Percentiles rank a stretch among this genome's conserved stretches.
phyloP scores from a whole-genome alignment of 2,329 filamentous ascomycete genomes.

The Nemania serpens region DNA sequence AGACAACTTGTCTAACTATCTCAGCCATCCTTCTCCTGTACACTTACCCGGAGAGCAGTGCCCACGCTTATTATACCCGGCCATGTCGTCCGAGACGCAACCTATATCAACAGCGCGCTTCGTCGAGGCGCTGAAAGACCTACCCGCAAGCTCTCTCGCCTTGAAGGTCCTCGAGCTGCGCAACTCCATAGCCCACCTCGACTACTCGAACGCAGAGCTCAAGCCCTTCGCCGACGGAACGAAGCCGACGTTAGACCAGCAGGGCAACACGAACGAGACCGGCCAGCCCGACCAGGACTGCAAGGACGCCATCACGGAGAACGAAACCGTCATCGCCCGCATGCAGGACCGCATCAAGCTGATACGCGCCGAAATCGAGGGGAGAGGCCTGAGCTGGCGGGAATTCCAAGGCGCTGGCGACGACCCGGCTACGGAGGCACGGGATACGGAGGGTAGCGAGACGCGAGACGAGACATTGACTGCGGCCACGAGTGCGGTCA shows the following conservation, averaged over 20 bases:
- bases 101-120: conserved; percentile 69
- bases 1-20: too few species aligned
- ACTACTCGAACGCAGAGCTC: conserved; percentile 75
- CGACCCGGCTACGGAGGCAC: conserved; percentile 19
- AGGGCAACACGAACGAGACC: conserved; percentile 23
- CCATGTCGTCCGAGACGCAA: conserved; percentile 65
- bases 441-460: neutral
- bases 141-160: conserved; percentile 69
- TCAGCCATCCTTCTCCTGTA: too few species aligned
- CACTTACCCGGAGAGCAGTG: neutral
- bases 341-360: conserved; percentile 70
- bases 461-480: conserved; percentile 6
- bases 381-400: conserved; percentile 59
- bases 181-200: conserved; percentile 75
- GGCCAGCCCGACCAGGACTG: conserved; percentile 68
- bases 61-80: conserved; percentile 5
- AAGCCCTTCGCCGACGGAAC: conserved; percentile 66
- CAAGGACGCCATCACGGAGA: conserved; percentile 74
- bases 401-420: conserved; percentile 59
- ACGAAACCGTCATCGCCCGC: conserved; percentile 68
- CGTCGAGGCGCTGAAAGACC: conserved; percentile 68
- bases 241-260: conserved; percentile 40
- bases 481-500: conserved; percentile 33
- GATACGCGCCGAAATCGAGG: conserved; percentile 67
- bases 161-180: conserved; percentile 76